These are phyloP conservation scores for Lactarius indigo DNA, from an alignment of 768 basidiomycete genomes.

Conservation along the genomic window DNA sequence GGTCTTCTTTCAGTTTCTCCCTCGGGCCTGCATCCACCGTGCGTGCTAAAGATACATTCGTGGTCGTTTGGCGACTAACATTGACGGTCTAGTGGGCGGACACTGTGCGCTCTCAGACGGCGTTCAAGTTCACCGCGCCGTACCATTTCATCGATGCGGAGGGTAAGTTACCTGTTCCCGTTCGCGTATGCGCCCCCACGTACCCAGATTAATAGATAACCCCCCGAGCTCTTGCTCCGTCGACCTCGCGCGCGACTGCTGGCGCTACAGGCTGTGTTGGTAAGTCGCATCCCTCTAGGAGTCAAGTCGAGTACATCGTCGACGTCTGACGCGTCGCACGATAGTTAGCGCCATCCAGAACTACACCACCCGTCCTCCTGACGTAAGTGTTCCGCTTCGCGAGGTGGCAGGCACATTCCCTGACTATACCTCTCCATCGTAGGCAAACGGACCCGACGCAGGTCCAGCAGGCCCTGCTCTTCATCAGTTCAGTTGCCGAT, in stretches of 20 bases:
- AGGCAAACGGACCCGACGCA: constrained; percentile 39
- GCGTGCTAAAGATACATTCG: constrained; percentile 12
- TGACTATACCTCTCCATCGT: neutral
- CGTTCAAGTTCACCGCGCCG: constrained; percentile 30
- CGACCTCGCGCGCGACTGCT: constrained; percentile 44
- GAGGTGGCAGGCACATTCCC: neutral
- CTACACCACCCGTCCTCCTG: constrained; percentile 48
- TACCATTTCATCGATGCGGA: constrained; percentile 54
- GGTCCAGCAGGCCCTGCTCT: constrained; percentile 50
- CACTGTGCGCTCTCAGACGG: constrained; percentile 39
- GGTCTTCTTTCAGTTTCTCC: constrained; percentile 41
- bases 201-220: constrained; percentile 29
- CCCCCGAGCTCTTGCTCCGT: constrained; percentile 51
- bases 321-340: neutral
- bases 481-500: constrained; percentile 36
- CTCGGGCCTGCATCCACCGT: constrained; percentile 51
- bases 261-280: constrained; percentile 33
- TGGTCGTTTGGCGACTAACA: neutral
- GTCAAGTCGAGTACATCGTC: neutral
- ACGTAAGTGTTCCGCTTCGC: constrained; percentile 24
- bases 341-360: constrained; percentile 54
- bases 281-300: constrained; percentile 11
- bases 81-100: constrained; percentile 47
- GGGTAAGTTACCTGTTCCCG: constrained; percentile 19
- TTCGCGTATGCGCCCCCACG: neutral